Evolutionary conservation across 2,329 filamentous ascomycete genomes (phyloP).

Genomic region (Aspergillaceae sp.): DNA sequence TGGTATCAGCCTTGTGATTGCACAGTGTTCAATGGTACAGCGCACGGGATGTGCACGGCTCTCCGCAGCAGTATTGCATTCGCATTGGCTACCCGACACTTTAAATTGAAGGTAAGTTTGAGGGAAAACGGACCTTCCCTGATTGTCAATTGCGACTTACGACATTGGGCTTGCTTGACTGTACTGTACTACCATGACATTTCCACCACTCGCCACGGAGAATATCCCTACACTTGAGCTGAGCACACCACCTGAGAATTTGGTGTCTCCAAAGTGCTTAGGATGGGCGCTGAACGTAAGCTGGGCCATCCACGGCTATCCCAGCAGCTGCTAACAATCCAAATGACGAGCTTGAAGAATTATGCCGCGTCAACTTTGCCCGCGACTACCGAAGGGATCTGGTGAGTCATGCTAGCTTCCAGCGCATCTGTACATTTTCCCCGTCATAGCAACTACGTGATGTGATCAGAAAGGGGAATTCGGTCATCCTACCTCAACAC

Average conservation of each 20-base stretch:
- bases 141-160: too few species aligned
- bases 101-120: background rate
- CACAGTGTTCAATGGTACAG: background rate
- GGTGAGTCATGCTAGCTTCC: background rate
- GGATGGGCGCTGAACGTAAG: too few species aligned
- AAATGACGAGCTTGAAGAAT: background rate
- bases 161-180: too few species aligned
- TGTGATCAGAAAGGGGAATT: constrained; percentile 1
- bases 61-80: background rate
- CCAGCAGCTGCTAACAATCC: background rate
- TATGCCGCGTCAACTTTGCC: background rate
- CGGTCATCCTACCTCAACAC: background rate
- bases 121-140: too few species aligned
- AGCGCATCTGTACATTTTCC: background rate
- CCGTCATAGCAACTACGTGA: constrained; percentile 1
- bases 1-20: background rate
- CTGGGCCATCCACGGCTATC: background rate
- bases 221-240: too few species aligned
- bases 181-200: too few species aligned
- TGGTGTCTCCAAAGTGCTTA: too few species aligned
- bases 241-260: too few species aligned
- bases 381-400: background rate
- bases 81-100: background rate
- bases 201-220: too few species aligned
- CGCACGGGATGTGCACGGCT: background rate